Evolutionary conservation across 768 basidiomycete genomes (phyloP), one percentile per base, ranked within the genome.

Genomic region (Rhodotorula kratochvilovae): DNA sequence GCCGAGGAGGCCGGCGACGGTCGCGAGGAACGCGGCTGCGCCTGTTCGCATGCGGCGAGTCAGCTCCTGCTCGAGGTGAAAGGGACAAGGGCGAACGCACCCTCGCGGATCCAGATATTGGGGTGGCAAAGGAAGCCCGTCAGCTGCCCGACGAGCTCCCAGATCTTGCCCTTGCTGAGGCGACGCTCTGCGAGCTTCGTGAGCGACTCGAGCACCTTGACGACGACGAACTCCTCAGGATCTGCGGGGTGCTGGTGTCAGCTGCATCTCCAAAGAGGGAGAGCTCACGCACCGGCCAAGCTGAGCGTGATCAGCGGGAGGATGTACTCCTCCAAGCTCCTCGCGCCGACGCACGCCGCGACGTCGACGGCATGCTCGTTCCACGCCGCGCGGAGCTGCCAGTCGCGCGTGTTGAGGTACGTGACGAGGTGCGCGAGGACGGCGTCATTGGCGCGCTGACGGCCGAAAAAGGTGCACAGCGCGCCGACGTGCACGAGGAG

Each of bases 351-450:
- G 81, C 91, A 95, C 1, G 90, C 90, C 11, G 94, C 94, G 1
- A 99, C 92, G 71, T 92, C 93, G 29, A 97, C 91, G 39, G 96
- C 92, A 70, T 90, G 90, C 79, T 95, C 93, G 77, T 97, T 96
- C 80, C 98, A 99, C 0, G 91, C 90, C 77, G 88, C 87, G 4
- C 96, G 86, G 62, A 98, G 81, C 25, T 89, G 81, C 95, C 96
- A 98, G 85, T 73, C 89, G 79, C 65, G 86, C 87, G 82, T 91
- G 76, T 95, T 92, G 45, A 90, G 82, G 76, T 89, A 90, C 35
- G 89, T 85, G 83, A 94, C 83, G 88, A 94, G 82, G 81, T 95
- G 84, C 66, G 92, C 94, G 54, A 99, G 82, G 13, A 99, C 81
- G 15, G 97, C 90, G 76, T 99, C 96, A 81, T 95, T 95, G 2